Percentiles rank a stretch among this genome's conserved stretches.
These are phyloP conservation scores for Cryptococcus wingfieldii DNA, from an alignment of 1,284 basidiomycete species.

Conservation along the genomic window DNA sequence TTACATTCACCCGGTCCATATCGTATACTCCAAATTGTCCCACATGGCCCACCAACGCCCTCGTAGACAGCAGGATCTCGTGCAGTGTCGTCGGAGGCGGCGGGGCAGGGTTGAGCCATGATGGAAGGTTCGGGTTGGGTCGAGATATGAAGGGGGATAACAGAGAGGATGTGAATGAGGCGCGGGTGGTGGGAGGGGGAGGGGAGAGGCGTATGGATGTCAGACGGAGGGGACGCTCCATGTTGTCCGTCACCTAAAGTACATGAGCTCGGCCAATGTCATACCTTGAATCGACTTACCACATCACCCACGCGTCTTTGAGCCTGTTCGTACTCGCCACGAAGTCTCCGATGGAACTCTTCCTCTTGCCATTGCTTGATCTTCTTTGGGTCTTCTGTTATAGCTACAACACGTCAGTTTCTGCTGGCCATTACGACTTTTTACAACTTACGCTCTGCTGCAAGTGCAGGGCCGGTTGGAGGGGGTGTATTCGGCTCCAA, in stretches of 20 bases:
- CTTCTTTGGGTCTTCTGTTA: constrained; percentile 50
- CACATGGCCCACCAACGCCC: constrained; percentile 62
- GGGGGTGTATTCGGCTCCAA: constrained; percentile 13
- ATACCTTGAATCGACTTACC: constrained; percentile 51
- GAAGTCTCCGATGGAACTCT: constrained; percentile 61
- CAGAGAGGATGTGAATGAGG: constrained; percentile 72
- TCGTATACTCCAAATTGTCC: constrained; percentile 70
- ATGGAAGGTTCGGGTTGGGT: constrained; percentile 29
- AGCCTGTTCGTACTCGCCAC: constrained; percentile 72
- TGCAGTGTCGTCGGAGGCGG: constrained; percentile 54
- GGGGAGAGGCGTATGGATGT: constrained; percentile 76
- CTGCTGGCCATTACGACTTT: not conserved
- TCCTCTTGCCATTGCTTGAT: constrained; percentile 65
- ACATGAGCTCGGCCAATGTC: constrained; percentile 1
- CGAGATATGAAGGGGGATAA: constrained; percentile 61
- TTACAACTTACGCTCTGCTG: constrained; percentile 6
- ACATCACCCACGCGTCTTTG: constrained; percentile 65
- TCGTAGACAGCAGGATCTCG: constrained; percentile 63
- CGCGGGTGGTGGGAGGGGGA: constrained; percentile 62
- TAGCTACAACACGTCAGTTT: not conserved
- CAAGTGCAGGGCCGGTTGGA: constrained; percentile 6
- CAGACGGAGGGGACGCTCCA: constrained; percentile 60
- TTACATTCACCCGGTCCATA: constrained; percentile 57
- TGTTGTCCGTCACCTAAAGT: constrained; percentile 61
- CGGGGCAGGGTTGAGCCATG: constrained; percentile 37